Conservation (phyloP, 805 yeast species). For the Ogataea salicorniae region DNA sequence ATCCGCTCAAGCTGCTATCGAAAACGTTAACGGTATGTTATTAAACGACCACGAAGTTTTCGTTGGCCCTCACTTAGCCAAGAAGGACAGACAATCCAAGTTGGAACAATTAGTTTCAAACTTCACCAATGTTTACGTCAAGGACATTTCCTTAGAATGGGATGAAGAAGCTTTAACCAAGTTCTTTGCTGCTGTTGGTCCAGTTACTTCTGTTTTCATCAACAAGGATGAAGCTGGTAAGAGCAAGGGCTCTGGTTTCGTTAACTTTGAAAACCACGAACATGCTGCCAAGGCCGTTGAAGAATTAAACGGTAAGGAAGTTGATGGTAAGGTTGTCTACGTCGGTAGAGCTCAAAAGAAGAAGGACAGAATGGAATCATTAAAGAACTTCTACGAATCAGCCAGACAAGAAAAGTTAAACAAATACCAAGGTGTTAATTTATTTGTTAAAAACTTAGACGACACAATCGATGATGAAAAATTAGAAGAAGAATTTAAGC, state of each 20-base stretch:
- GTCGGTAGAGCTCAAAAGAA: conserved; percentile 99
- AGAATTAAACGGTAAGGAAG: conserved; percentile 80
- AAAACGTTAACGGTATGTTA: conserved; percentile 96
- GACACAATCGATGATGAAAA: conserved; percentile 88
- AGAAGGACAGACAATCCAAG: conserved; percentile 91
- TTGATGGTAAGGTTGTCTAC: conserved; percentile 78
- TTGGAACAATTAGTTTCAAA: conserved; percentile 84
- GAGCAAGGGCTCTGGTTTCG: conserved; percentile 93
- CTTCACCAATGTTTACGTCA: conserved; percentile 94
- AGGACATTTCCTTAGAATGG: conserved; percentile 75
- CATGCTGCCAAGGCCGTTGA: conserved; percentile 90
- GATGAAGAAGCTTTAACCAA: conserved; percentile 66
- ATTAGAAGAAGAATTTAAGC: conserved; percentile 86
- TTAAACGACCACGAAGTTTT: conserved; percentile 93
- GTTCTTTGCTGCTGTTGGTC: conserved; percentile 69
- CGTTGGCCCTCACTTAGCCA: conserved; percentile 91
- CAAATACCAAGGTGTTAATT: conserved; percentile 96
- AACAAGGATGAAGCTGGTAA: conserved; percentile 82
- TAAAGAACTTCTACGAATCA: conserved; percentile 90
- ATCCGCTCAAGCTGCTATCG: conserved; percentile 92
- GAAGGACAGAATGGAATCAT: conserved; percentile 94
- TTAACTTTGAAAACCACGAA: conserved; percentile 84
- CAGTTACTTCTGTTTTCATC: conserved; percentile 75
- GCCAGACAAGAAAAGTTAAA: conserved; percentile 85
- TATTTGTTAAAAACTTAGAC: conserved; percentile 94